Evolutionary conservation across 805 yeast species (phyloP).

Genomic region (Brettanomyces bruxellensis): DNA sequence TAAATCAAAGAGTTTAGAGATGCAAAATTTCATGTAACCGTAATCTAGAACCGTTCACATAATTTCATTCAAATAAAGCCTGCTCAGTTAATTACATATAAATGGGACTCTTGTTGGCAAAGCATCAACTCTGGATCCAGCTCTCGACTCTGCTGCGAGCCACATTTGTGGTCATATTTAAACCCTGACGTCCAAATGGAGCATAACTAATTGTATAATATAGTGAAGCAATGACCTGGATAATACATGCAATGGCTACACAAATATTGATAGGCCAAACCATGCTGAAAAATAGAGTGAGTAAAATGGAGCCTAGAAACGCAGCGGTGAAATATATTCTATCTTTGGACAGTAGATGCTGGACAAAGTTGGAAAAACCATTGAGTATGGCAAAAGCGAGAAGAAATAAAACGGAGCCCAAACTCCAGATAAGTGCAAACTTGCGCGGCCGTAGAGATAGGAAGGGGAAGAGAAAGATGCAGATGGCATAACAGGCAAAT

Average conservation of each 20-base stretch:
- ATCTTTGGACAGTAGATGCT: conserved; percentile 59
- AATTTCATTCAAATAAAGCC: too few relatives aligned
- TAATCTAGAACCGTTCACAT: too few relatives aligned
- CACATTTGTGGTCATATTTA: conserved; percentile 45
- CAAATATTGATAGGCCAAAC: conserved; percentile 54
- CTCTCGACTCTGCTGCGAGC: conserved; percentile 26
- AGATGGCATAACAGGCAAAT: conserved; percentile 59
- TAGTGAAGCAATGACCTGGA: conserved; percentile 70
- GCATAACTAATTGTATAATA: conserved; percentile 84
- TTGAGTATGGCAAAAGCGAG: conserved; percentile 77
- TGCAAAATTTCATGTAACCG: too few relatives aligned
- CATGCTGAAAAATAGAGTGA: conserved; percentile 65
- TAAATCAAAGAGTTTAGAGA: too few relatives aligned
- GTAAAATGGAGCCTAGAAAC: conserved; percentile 62
- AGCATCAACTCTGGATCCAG: conserved; percentile 11
- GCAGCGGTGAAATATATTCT: conserved; percentile 66
- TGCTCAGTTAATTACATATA: too few relatives aligned
- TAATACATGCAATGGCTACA: conserved; percentile 58
- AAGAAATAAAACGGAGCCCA: conserved; percentile 77
- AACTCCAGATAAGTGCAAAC: conserved; percentile 77
- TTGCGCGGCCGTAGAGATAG: conserved; percentile 76
- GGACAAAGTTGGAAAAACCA: conserved; percentile 69
- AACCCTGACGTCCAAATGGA: conserved; percentile 80
- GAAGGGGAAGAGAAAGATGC: conserved; percentile 75
- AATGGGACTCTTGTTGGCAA: too few relatives aligned